Evolutionary conservation across 2,329 filamentous ascomycete genomes (phyloP).

Genomic region (Xylariaceae sp.): DNA sequence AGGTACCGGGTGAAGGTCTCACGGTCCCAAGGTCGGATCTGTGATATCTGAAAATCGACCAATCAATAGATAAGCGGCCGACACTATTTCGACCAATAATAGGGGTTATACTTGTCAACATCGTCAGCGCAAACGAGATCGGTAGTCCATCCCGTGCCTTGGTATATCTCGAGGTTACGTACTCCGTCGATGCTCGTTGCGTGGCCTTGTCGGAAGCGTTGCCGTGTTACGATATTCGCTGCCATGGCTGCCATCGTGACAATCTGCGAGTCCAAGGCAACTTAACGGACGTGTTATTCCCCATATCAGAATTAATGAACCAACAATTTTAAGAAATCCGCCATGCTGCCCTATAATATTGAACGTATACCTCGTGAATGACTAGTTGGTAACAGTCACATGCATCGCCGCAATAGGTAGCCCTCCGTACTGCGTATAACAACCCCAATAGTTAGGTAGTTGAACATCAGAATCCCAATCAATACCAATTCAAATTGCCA

Average conservation of each 20-base stretch:
- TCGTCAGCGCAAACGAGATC: background rate
- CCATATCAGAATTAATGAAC: too few species aligned
- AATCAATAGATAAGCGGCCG: background rate
- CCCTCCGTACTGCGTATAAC: background rate
- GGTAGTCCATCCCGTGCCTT: too few species aligned
- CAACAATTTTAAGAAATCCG: background rate
- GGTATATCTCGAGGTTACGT: too few species aligned
- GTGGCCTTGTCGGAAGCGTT: background rate
- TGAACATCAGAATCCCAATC: background rate
- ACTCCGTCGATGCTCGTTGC: background rate
- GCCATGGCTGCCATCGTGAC: too few species aligned
- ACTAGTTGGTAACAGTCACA: background rate
- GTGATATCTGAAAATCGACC: background rate
- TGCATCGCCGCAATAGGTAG: background rate
- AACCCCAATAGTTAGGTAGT: background rate
- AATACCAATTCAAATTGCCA: background rate
- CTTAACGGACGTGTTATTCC: too few species aligned
- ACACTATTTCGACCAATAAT: background rate
- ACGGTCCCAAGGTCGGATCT: background rate
- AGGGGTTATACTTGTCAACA: background rate
- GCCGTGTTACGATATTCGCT: background rate
- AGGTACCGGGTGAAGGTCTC: background rate
- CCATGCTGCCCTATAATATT: too few species aligned
- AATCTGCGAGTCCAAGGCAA: too few species aligned
- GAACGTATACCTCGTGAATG: too few species aligned